Base-by-base conservation (phyloP, 1,139 yeast genomes). In the Geotrichum restrictum region DNA sequence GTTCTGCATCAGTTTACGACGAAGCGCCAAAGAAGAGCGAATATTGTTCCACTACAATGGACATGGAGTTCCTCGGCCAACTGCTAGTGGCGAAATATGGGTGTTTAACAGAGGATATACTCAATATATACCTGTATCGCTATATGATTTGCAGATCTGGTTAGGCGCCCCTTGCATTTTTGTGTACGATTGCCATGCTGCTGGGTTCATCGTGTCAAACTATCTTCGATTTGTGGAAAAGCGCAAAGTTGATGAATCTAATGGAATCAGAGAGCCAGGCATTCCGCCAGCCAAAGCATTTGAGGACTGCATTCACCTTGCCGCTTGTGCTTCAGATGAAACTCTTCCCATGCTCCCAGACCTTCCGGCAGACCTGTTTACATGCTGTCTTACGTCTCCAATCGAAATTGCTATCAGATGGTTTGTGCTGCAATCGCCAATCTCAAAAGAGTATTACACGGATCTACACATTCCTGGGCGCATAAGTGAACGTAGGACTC, bases 1-100 rank as follows among this genome's bases (percentile, higher is more conserved):
- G 56, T 87, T 93, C 62, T 91, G 98, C 66, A 86, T 88, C 61
- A 85, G 95, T 0, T 72, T 93, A 57, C 75, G 98, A 61, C 76
- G 98, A 54, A 86, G 87, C 54, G 96, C 98, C 3, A 87, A 93
- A 64, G 98, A 93, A 14, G 78, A 74, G 50, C 77, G 98, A 52
- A 85, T 91, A 10, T 69, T 93, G 51, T 93, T 93, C 68, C 98
- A 94, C 67, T 93, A 94, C 67, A 93, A 93, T 64, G 99, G 99
- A 3, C 99, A 93, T 65, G 99, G 99, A 16, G 99, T 93, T 1
- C 99, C 99, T 0, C 89, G 89, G 60, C 98, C 99, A 0, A 94
- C 98, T 0, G 82, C 89, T 29, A 82, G 91, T 51, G 99, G 99
- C n/a, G 99, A 93, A 65, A 88, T 93, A 21, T 93, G 99, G 99